phyloP scores from a whole-genome alignment of 2,329 filamentous ascomycete species.

The Pseudogymnoascus sp. region DNA sequence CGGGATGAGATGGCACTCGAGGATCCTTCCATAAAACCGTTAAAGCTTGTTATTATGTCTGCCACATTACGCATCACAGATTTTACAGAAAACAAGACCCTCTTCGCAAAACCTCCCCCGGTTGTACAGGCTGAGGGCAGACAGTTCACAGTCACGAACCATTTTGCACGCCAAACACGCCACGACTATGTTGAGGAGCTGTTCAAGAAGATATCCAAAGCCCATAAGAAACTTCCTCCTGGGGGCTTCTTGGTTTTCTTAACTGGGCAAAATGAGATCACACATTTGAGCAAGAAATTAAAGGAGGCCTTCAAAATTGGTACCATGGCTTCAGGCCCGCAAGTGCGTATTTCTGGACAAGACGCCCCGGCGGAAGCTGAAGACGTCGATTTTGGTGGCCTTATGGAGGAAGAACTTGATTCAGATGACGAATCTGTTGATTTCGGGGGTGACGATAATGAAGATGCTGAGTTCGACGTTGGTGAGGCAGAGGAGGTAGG shows the following conservation, averaged over 20 bases:
- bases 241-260: constrained; percentile 92
- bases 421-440: constrained; percentile 52
- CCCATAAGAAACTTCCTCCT: constrained; percentile 81
- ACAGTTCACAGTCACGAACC: constrained; percentile 81
- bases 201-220: constrained; percentile 77
- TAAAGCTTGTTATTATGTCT: constrained; percentile 98
- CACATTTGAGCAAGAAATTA: constrained; percentile 70
- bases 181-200: constrained; percentile 87
- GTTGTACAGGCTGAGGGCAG: constrained; percentile 85
- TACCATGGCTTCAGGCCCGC: constrained; percentile 45
- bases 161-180: constrained; percentile 77
- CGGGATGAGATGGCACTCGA: constrained; percentile 68
- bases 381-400: constrained; percentile 75
- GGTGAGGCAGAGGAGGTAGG: constrained; percentile 54
- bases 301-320: constrained; percentile 53
- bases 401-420: constrained; percentile 49
- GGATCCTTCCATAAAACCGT: constrained; percentile 61
- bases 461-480: constrained; percentile 46
- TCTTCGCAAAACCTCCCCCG: constrained; percentile 75
- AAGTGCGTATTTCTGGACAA: constrained; percentile 66
- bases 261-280: constrained; percentile 89
- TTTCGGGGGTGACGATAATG: constrained; percentile 50
- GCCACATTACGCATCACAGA: constrained; percentile 88
- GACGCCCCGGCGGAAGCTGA: constrained; percentile 78
- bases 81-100: constrained; percentile 72